Percentiles rank a stretch among this genome's conserved stretches.
Evolutionary conservation across 225 moss, liverwort and hornwort species (phyloP).

Genomic region (Marchantia polymorpha): DNA sequence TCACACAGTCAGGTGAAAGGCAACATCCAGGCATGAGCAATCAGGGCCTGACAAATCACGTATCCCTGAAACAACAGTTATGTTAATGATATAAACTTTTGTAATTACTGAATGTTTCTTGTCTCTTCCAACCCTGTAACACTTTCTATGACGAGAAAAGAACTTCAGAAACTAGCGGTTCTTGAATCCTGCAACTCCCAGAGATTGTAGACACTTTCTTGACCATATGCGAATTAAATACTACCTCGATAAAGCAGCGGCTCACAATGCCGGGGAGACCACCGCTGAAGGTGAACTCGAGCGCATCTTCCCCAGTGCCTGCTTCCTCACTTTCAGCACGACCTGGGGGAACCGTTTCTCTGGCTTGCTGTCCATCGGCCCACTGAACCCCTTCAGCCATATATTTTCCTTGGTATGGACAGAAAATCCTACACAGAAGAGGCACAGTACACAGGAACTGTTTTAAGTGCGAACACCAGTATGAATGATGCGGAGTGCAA

Average conservation of each 20-base stretch:
- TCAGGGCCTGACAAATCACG: no score
- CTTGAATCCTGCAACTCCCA: no score
- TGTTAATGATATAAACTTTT: no score
- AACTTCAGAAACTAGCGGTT: no score
- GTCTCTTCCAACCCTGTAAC: no score
- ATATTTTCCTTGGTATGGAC: constrained; percentile 43
- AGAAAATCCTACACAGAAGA: constrained; percentile 26
- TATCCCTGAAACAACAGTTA: no score
- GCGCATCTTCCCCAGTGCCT: constrained; percentile 15
- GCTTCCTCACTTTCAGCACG: constrained; percentile 1
- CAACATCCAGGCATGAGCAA: not conserved
- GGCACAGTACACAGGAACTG: not conserved
- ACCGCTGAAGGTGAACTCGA: constrained; percentile 32
- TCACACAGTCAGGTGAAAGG: not conserved
- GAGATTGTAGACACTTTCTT: no score
- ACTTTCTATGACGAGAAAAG: no score
- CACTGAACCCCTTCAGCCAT: constrained; percentile 11
- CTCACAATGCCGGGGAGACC: constrained; percentile 47
- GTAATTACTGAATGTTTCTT: no score
- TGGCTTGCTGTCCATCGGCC: constrained; percentile 14
- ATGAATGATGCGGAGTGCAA: no score
- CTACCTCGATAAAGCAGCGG: constrained; percentile 90
- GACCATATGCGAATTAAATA: not conserved
- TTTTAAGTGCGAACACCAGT: not conserved
- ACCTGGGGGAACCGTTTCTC: not conserved